Evolutionary conservation across 306 rosid genomes (phyloP).

Genomic region (Erythrophleum fordii): DNA sequence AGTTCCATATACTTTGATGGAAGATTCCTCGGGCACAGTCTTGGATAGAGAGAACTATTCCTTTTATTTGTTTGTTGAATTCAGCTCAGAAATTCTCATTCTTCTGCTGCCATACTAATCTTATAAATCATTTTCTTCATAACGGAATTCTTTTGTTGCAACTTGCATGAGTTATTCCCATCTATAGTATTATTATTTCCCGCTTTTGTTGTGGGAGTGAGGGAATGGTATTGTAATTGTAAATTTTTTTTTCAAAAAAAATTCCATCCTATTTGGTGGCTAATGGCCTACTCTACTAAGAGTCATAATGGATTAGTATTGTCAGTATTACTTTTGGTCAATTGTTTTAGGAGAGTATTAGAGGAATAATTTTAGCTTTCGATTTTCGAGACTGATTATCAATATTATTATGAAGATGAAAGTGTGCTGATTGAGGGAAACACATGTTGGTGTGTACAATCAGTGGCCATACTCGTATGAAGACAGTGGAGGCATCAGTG

Average conservation of each 20-base stretch:
- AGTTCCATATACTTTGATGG: neutral
- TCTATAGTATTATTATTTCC: neutral
- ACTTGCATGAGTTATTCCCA: neutral
- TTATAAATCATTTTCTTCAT: neutral
- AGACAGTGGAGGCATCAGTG: too few species aligned
- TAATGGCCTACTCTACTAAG: neutral
- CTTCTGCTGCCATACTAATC: neutral
- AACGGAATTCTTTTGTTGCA: neutral
- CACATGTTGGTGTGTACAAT: slow-evolving; percentile 2
- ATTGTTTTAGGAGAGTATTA: slow-evolving; percentile 11
- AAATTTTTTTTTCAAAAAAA: neutral
- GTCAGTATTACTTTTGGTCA: neutral
- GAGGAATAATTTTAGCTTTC: slow-evolving; percentile 15
- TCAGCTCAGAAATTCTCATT: neutral
- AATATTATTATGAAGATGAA: neutral
- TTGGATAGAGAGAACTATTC: neutral
- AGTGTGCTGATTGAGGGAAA: slow-evolving; percentile 6
- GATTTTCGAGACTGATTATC: neutral
- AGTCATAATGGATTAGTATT: neutral
- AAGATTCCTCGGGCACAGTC: neutral
- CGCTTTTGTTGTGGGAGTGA: neutral
- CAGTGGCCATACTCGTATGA: too few species aligned
- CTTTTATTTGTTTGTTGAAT: neutral
- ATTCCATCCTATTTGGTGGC: neutral
- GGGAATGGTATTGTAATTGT: neutral